Base-by-base conservation (phyloP, 2,329 filamentous ascomycete genomes). In the Clarireedia paspali region DNA sequence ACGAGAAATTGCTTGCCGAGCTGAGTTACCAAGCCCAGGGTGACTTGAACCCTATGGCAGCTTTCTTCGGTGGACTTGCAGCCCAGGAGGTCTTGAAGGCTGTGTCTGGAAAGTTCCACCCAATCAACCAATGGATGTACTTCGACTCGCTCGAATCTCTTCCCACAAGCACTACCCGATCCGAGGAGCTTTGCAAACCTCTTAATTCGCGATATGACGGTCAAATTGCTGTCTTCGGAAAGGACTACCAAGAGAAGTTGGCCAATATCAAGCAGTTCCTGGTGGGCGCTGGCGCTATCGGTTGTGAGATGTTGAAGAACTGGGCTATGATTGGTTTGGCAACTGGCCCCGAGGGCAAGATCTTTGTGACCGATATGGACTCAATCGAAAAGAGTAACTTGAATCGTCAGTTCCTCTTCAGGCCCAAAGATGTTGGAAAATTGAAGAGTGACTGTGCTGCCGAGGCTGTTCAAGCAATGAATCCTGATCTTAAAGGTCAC, bases 261-360 rank as follows among this genome's bases (percentile, higher is more conserved):
- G 82, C 87, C 59, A 95, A 96, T 66, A 74, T 94, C 59, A 94
- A 86, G 67, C 84, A 97, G 66, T 99, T 99, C 77, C 79, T 99
- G 55, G 94, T 99, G 57, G 94, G 94, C 64, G 90, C 94, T 47
- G 94, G 94, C 66, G 94, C 95, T 61, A 99, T 99, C 70, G 94
- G 94, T 47, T 99, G 94, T 68, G 94, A 99, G 70, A 99, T 97
- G 88, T 77, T 99, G 64, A 99, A 99, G 82, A 97, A 97, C 73
- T 99, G 94, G 91, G 92, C 95, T 38, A 95, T 99, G 91, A 95
- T 97, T 71, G 94, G 94, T 63, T 78, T 99, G 30, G 92, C 87
- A 46, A 89, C 88, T 47, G 94, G 94, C 4, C 89, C 90, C 3
- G 82, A 91, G 49, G 94, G 94, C 66, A 87, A 88, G 72, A 95